Percentiles rank a stretch among this genome's conserved stretches.
phyloP scores from a whole-genome alignment of 345 rosid genomes.

The Boechera stricta region DNA sequence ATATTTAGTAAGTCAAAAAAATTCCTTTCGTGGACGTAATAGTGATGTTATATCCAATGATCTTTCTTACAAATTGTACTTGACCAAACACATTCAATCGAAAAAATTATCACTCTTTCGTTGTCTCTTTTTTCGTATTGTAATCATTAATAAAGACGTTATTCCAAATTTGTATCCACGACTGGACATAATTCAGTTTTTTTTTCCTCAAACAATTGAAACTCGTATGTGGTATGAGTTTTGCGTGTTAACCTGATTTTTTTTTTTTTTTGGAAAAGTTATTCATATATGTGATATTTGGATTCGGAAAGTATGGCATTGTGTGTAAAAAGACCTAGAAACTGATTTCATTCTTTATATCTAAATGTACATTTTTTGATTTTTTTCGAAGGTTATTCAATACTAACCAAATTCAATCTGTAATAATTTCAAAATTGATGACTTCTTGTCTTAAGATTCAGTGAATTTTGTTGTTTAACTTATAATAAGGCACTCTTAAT shows the following conservation, averaged over 20 bases:
- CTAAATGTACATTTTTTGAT: no score
- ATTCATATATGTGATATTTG: not conserved
- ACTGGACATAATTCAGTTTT: no score
- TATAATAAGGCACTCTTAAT: not conserved
- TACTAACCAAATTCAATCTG: not conserved
- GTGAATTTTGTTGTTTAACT: not conserved
- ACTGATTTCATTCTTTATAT: not conserved
- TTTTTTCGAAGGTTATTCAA: not conserved
- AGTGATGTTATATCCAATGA: not conserved
- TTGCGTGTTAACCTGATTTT: not conserved
- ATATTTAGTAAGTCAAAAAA: not conserved
- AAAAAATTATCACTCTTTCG: not conserved
- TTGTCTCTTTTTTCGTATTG: not conserved
- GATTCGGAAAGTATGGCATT: not conserved
- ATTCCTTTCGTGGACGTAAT: not conserved
- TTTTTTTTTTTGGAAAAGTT: no score
- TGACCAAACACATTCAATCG: not conserved
- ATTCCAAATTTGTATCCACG: not conserved
- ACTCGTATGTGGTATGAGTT: not conserved
- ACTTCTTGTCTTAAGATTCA: not conserved
- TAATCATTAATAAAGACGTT: not conserved
- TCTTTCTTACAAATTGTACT: not conserved
- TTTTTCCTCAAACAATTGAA: no score
- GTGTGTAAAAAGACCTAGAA: no score
- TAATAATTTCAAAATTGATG: not conserved